phyloP scores from a whole-genome alignment of 257 asterid species.

The Striga asiatica region DNA sequence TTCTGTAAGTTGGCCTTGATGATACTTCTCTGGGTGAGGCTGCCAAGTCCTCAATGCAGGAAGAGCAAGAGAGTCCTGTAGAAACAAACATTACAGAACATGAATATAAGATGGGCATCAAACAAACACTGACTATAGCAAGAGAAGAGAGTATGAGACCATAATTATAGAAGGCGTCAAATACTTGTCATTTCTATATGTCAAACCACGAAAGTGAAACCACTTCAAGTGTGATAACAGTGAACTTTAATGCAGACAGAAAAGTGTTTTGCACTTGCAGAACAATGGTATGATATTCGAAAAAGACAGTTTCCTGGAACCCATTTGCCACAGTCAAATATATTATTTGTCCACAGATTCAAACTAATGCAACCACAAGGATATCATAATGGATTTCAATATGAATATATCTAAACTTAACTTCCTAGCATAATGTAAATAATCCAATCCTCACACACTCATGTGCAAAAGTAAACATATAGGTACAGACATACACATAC shows the following conservation, averaged over 20 bases:
- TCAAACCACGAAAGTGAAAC: no score
- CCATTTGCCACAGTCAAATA: not conserved
- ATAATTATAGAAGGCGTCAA: not conserved
- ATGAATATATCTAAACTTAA: not conserved
- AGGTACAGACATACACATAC: not conserved
- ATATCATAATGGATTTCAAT: not conserved
- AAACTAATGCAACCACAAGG: not conserved
- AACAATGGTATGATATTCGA: not conserved
- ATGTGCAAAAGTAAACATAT: not conserved
- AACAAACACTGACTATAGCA: not conserved
- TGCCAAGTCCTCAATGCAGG: not conserved
- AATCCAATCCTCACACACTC: not conserved
- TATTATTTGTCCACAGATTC: not conserved
- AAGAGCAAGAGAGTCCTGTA: not conserved
- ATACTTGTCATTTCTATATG: not conserved
- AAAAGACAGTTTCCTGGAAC: not conserved
- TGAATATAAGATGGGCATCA: not conserved
- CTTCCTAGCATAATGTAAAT: not conserved
- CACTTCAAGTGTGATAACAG: not conserved
- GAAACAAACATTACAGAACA: not conserved
- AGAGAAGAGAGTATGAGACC: not conserved
- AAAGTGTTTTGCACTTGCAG: not conserved
- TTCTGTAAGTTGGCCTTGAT: not conserved
- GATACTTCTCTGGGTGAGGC: constrained; percentile 4
- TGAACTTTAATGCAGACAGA: not conserved